Base-by-base conservation (phyloP, 495 filamentous ascomycete species). In the Cairneyella variabilis region DNA sequence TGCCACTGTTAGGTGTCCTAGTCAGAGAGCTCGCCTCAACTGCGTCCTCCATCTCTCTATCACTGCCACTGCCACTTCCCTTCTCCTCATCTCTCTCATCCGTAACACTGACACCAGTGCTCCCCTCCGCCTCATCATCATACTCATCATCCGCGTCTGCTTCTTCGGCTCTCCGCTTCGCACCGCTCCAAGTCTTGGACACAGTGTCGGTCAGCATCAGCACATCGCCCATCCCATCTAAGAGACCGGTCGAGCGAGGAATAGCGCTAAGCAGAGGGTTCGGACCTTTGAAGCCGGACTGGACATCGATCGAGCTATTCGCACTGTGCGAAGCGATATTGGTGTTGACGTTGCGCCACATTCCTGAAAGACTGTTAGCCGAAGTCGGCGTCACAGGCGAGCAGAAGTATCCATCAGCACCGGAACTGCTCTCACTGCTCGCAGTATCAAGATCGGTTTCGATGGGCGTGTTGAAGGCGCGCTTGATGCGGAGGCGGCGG, bases 191-290 rank as follows among this genome's bases (percentile, higher is more conserved):
- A 46, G 21, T 50, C n/a, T n/a, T n/a, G n/a, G n/a, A n/a, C 8
- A 5, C 25, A 26, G 12, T 6, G 14, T 14, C 30, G 14, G 30
- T 8, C 8, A 14, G 14, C 37, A 60, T 54, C 9, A 20, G 41
- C 8, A 51, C 37, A 26, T 54, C 56, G 3, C 30, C 18, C 18
- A n/a, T n/a, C n/a, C n/a, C n/a, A n/a, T n/a, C n/a, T n/a, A n/a
- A n/a, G n/a, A 58, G 18, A 1, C 56, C 56, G 2, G 34, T 47
- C 40, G 65, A 70, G 32, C 72, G 64, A 18, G 72, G 72, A 42
- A 76, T 62, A 21, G 70, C 71, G 43, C 67, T 73, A 1, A 76
- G 62, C 60, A 69, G 67, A 26, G 72, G 71, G 54, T 68, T 74
- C 22, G 62, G 48, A 3, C 27, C 41, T 9, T 22, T 39, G 3